Evolutionary conservation across 1,139 yeast genomes (phyloP).

Genomic region (Scheffersomyces stambukii): DNA sequence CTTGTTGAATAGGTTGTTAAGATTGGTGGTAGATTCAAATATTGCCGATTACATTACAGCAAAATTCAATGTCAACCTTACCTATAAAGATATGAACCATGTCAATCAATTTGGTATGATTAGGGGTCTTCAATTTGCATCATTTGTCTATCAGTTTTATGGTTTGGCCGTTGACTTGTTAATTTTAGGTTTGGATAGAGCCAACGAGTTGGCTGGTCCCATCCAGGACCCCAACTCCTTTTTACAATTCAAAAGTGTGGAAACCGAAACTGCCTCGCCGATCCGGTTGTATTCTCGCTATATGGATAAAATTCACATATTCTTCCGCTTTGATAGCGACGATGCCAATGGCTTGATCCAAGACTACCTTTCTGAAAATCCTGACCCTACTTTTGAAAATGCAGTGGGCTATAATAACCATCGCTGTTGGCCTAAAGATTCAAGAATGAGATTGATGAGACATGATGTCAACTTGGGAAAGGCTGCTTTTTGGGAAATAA

Average conservation of each 20-base stretch:
- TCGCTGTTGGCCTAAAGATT: conserved; percentile 92
- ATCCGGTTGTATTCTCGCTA: conserved; percentile 80
- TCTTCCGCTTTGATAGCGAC: conserved; percentile 68
- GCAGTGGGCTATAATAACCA: conserved; percentile 86
- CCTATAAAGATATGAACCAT: conserved; percentile 94
- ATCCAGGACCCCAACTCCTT: conserved; percentile 71
- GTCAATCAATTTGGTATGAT: conserved; percentile 84
- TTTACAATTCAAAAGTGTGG: conserved; percentile 59
- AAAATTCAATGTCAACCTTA: conserved; percentile 75
- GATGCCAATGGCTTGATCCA: conserved; percentile 76
- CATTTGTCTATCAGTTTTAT: conserved; percentile 86
- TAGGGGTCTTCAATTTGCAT: conserved; percentile 85
- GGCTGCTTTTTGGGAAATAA: conserved; percentile 89
- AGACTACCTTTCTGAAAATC: conserved; percentile 75
- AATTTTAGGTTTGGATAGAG: conserved; percentile 81
- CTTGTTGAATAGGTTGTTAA: conserved; percentile 70
- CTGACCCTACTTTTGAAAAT: conserved; percentile 87
- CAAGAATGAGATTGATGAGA: conserved; percentile 85
- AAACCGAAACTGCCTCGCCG: conserved; percentile 62
- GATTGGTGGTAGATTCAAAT: conserved; percentile 82
- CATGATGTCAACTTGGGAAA: conserved; percentile 90
- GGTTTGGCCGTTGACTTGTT: conserved; percentile 82
- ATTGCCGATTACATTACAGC: conserved; percentile 95
- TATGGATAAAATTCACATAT: conserved; percentile 74
- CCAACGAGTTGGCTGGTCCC: conserved; percentile 82